Base-by-base conservation (phyloP, 768 basidiomycete genomes). In the Psilocybe sp. region DNA sequence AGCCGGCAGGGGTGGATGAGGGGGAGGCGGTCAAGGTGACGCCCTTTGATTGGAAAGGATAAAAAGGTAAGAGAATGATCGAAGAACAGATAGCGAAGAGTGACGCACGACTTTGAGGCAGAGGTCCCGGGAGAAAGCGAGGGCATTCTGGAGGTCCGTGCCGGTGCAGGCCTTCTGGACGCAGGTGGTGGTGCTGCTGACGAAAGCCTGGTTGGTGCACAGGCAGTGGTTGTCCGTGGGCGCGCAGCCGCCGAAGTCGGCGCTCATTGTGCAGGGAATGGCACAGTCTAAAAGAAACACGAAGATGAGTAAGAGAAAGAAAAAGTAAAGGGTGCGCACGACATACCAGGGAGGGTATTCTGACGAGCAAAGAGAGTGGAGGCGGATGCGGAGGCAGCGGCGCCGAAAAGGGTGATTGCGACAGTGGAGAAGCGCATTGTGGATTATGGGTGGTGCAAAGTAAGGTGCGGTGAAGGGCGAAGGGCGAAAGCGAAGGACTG, bases 211-310 rank as follows among this genome's bases (percentile, higher is more conserved):
- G 60, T 67, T 70, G 5, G 68, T 65, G 75, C 86, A 88, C 28
- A 85, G 68, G 57, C 89, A 91, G 20, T 56, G 54, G 60, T 77
- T 69, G 67, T 89, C 81, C n/a, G 64, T 64, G 3, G 63, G 8
- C 12, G 47, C 12, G 69, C 87, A 90, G 50, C 54, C 57, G 38
- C 69, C 78, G 15, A 69, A 54, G 56, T 76, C 60, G 31, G 80
- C 73, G 49, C 52, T 62, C 6, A 64, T 44, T 7, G 86, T 56
- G 65, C 88, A 89, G 14, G 63, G 0, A 0, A 13, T 14, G 2
- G 81, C 76, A 59, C 87, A 89, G 46, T 37, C 85, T 87, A 53
- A 32, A 44, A 20, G 19, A n/a, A 35, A 35, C 31, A 32, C 23
- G 31, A 28, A n/a, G n/a, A 16, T 2, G 8, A 31, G 45, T 14